Evolutionary conservation across 306 rosid species (phyloP).

Genomic region (Cucurbita moschata): DNA sequence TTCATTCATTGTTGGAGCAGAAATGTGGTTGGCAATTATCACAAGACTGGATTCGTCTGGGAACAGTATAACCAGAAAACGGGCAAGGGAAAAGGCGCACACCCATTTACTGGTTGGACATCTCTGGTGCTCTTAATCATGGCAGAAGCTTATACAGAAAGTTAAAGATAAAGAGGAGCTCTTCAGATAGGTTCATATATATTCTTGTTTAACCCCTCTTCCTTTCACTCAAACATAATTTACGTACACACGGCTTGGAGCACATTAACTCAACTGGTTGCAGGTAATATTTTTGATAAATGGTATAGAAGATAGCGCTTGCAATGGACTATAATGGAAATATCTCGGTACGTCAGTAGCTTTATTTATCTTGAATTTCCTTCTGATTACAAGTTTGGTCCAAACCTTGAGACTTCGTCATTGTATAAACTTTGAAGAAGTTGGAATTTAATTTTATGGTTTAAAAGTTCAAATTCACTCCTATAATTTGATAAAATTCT

Average conservation of each 20-base stretch:
- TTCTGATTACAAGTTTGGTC: too few species aligned
- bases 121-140: slow-evolving; percentile 66
- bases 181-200: too few species aligned
- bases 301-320: neutral
- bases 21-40: slow-evolving; percentile 54
- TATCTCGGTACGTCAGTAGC: neutral
- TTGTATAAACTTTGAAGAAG: too few species aligned
- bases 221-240: neutral
- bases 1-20: slow-evolving; percentile 10
- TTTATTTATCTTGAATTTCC: neutral
- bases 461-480: too few species aligned
- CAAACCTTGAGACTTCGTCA: too few species aligned
- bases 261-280: neutral
- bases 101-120: slow-evolving; percentile 87
- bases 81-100: slow-evolving; percentile 84
- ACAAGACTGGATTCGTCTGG: slow-evolving; percentile 63
- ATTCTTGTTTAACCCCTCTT: too few species aligned
- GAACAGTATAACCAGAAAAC: slow-evolving; percentile 76
- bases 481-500: too few species aligned
- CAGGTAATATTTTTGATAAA: neutral
- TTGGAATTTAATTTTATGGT: too few species aligned
- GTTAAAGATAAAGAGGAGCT: slow-evolving; percentile 2
- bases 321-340: neutral
- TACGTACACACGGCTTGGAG: neutral
- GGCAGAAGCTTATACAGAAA: slow-evolving; percentile 56